Evolutionary conservation across 148 eudicot genomes (phyloP).

Genomic region (Fagopyrum esculentum): DNA sequence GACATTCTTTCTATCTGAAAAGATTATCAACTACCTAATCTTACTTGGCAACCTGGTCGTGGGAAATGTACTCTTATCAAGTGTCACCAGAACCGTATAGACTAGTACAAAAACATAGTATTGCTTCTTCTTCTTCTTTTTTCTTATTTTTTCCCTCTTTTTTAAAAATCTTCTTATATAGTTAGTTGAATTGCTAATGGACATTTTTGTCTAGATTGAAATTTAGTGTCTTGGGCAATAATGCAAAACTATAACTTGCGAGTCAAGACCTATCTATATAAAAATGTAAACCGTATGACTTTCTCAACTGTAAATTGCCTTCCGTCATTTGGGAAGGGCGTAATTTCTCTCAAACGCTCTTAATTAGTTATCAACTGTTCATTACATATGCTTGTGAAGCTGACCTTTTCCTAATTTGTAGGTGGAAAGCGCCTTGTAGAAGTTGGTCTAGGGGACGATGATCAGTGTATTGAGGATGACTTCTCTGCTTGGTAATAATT

Average conservation of each 20-base stretch:
- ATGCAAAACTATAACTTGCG: too few species aligned
- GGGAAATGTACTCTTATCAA: neutral
- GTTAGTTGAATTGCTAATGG: neutral
- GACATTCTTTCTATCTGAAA: neutral
- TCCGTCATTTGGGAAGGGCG: neutral
- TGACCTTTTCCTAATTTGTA: conserved; percentile 20
- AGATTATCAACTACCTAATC: neutral
- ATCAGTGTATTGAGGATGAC: conserved; percentile 96
- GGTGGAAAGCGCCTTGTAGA: conserved; percentile 89
- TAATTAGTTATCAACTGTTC: neutral
- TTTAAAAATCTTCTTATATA: neutral
- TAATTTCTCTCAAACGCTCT: neutral
- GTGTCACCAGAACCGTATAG: neutral
- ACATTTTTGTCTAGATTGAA: too few species aligned
- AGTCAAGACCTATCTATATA: too few species aligned
- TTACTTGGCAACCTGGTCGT: neutral
- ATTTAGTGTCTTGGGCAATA: too few species aligned
- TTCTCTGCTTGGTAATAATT: conserved; percentile 74
- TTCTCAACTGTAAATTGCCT: too few species aligned
- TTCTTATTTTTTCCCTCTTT: neutral
- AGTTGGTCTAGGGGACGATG: conserved; percentile 95
- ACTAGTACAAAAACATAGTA: neutral
- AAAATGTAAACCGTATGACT: too few species aligned
- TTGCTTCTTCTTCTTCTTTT: neutral
- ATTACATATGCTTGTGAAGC: neutral